These are phyloP conservation scores for Tulasnella sp. DNA, from an alignment of 768 basidiomycete species.

Conservation along the genomic window DNA sequence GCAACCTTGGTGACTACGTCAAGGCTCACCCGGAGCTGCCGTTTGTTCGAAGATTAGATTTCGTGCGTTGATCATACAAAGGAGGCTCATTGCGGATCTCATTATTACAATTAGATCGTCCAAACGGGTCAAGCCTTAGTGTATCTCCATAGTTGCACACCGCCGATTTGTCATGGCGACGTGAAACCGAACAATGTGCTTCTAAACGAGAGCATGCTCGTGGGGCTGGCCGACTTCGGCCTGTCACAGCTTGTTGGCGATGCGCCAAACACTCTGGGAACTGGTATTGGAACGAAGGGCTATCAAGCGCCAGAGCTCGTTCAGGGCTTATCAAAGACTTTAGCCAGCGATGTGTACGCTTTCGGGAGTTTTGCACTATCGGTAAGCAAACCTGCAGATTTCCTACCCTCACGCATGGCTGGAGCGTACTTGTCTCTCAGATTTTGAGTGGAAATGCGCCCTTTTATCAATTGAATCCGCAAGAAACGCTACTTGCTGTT, in stretches of 20 bases:
- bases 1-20: too few relatives aligned
- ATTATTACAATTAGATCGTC: too few relatives aligned
- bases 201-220: too few relatives aligned
- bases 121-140: too few relatives aligned
- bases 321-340: neutral
- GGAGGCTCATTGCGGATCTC: too few relatives aligned
- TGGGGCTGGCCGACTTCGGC: neutral
- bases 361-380: neutral
- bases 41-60: neutral
- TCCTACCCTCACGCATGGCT: neutral
- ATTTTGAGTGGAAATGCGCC: neutral
- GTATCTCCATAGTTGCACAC: too few relatives aligned
- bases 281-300: neutral
- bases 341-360: neutral
- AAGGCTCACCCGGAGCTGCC: neutral
- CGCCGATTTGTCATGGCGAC: too few relatives aligned
- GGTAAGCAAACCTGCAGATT: neutral
- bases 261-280: too few relatives aligned
- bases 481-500: neutral
- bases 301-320: neutral
- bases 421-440: neutral
- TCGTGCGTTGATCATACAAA: neutral
- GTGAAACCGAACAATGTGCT: too few relatives aligned
- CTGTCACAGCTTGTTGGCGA: neutral
- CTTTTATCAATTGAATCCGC: neutral